Evolutionary conservation across 495 filamentous ascomycete species (phyloP), one percentile per base, ranked within the genome.

Genomic region (Aspergillus olivimuriae): DNA sequence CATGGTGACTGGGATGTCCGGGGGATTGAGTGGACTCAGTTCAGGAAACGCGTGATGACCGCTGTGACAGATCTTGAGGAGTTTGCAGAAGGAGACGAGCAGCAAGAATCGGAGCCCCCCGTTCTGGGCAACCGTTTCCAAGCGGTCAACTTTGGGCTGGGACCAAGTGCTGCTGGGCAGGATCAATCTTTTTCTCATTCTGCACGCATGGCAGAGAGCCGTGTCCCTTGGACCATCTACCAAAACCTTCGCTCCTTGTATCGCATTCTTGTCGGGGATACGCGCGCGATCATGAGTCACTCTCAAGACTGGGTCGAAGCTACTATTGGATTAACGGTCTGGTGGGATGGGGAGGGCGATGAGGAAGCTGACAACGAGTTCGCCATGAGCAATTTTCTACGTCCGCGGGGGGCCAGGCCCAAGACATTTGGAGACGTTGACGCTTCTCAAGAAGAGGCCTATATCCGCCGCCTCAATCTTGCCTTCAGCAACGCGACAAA

Each of bases 251-350:
- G 80, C 34, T 72, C 77, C 10, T 61, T 94, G 9, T 94, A 94
- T 54, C 80, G 78, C 12, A 78, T 89, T 26, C 62, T 92, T 6
- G 76, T 88, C 2, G 89, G 90, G 16, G 74, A 81, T 34, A 62
- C 75, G 9, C 66, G 73, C 8, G 80, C 86, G 10, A 86, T 94
- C 47, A 68, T 89, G 26, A 73, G 75, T 23, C 66, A 74, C 35
- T 72, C 87, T 8, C 75, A 85, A 51, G 87, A 92, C 59, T 96
- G 89, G 89, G 73, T 89, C 34, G 90, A 96, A 62, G 88, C 87
- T 1, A 83, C 84, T 2, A 62, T 94, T 37, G 83, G 80, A 3
- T 62, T 94, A 34, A 83, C 87, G 8, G 80, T 82, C 1, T 95
- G 89, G 89, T 94, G 89, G 87, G 81, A 89, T 58, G 86, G 89